Evolutionary conservation across 1,284 basidiomycete genomes (phyloP).

Genomic region (Microbotryum intermedium): DNA sequence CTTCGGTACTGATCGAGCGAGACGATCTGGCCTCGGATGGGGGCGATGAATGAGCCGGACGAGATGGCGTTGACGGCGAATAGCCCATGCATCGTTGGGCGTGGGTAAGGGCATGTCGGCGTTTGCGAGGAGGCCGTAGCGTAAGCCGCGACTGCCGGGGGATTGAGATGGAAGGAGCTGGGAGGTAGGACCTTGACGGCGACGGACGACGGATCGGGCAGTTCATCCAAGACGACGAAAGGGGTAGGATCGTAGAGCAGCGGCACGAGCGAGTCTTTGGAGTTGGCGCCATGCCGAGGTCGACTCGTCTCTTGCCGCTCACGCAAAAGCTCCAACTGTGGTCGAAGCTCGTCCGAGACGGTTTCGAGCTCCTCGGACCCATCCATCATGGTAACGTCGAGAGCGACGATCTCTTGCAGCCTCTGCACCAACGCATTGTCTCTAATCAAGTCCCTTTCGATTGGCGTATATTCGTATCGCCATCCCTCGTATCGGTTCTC

Average conservation of each 20-base stretch:
- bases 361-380: background rate
- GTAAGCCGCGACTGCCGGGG: conserved; percentile 19
- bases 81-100: conserved; percentile 41
- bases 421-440: background rate
- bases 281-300: background rate
- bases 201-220: conserved; percentile 15
- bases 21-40: conserved; percentile 38
- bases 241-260: conserved; percentile 16
- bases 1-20: conserved; percentile 37
- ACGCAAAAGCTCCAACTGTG: too few relatives aligned
- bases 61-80: conserved; percentile 40
- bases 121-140: conserved; percentile 19
- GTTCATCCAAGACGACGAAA: conserved; percentile 11
- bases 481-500: conserved; percentile 34
- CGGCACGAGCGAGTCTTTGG: conserved; percentile 14
- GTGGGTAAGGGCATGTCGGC: conserved; percentile 42
- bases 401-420: background rate
- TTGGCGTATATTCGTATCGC: conserved; percentile 35
- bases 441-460: conserved; percentile 17
- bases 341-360: background rate
- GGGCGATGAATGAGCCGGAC: conserved; percentile 39
- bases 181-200: conserved; percentile 19
- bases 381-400: conserved; percentile 1
- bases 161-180: conserved; percentile 14
- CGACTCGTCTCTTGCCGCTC: background rate